phyloP scores from a whole-genome alignment of 768 basidiomycete species.

The Pseudohyphozyma bogoriensis region DNA sequence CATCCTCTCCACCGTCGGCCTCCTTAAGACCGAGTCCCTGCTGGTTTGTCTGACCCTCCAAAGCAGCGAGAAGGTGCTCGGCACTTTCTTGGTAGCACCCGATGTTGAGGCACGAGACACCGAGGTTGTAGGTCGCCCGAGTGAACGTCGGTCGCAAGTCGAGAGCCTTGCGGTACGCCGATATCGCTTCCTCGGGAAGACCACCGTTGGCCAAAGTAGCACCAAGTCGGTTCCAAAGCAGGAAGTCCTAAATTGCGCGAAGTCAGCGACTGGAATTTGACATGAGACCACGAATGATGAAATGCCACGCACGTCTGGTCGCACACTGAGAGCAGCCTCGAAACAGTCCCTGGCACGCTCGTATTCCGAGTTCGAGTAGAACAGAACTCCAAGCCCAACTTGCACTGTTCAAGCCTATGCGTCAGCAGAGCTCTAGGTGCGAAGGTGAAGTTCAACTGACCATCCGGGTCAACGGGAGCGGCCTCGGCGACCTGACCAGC shows the following conservation, averaged over 20 bases:
- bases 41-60: slow-evolving; percentile 52
- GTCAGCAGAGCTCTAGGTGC: too few relatives aligned
- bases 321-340: slow-evolving; percentile 65
- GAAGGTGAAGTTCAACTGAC: too few relatives aligned
- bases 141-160: slow-evolving; percentile 89
- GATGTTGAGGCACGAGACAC: slow-evolving; percentile 94
- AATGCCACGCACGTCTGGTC: slow-evolving; percentile 53
- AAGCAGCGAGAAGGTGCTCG: slow-evolving; percentile 82
- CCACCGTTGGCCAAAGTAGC: slow-evolving; percentile 89
- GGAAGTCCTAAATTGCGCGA: slow-evolving; percentile 55
- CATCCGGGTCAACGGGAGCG: slow-evolving; percentile 51
- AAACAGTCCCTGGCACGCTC: slow-evolving; percentile 90
- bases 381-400: slow-evolving; percentile 81
- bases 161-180: slow-evolving; percentile 66
- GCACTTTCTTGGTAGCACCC: slow-evolving; percentile 90
- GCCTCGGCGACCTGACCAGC: slow-evolving; percentile 5
- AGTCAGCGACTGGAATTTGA: background rate
- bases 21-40: slow-evolving; percentile 1
- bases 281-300: background rate
- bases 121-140: slow-evolving; percentile 93
- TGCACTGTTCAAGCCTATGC: too few relatives aligned
- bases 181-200: slow-evolving; percentile 78
- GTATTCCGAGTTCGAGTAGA: slow-evolving; percentile 78
- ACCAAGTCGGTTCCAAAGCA: slow-evolving; percentile 90
- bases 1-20: slow-evolving; percentile 45